Evolutionary conservation across 305 asterid species (phyloP).

Genomic region (Solanum hybrid): DNA sequence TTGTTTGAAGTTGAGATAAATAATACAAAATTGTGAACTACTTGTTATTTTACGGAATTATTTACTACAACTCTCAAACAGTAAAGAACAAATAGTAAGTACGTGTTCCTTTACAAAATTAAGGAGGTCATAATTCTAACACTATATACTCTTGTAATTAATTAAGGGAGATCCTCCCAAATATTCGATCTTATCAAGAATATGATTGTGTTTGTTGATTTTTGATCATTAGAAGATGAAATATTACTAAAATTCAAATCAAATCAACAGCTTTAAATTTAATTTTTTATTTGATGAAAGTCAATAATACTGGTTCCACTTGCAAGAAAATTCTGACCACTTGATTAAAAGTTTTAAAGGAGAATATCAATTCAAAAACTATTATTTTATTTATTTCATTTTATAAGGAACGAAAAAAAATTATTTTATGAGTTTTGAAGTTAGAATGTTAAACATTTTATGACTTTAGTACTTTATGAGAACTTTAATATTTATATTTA

Average conservation of each 20-base stretch:
- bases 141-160: no score
- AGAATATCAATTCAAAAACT: not conserved
- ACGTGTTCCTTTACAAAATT: no score
- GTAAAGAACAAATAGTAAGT: no score
- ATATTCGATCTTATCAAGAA: not conserved
- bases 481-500: no score
- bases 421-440: no score
- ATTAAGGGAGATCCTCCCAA: not conserved
- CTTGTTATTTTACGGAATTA: no score
- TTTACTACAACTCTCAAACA: no score
- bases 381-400: not conserved
- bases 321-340: not conserved
- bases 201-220: not conserved
- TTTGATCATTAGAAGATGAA: not conserved
- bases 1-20: not conserved
- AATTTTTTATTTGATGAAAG: not conserved
- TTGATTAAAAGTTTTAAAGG: not conserved
- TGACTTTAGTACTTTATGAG: no score
- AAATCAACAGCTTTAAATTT: not conserved
- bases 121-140: no score
- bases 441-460: no score
- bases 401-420: not conserved
- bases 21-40: not conserved
- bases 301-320: not conserved
- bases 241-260: not conserved